Base-by-base conservation (phyloP, 169 alveolate genomes). In the Toxoplasma gondii region DNA sequence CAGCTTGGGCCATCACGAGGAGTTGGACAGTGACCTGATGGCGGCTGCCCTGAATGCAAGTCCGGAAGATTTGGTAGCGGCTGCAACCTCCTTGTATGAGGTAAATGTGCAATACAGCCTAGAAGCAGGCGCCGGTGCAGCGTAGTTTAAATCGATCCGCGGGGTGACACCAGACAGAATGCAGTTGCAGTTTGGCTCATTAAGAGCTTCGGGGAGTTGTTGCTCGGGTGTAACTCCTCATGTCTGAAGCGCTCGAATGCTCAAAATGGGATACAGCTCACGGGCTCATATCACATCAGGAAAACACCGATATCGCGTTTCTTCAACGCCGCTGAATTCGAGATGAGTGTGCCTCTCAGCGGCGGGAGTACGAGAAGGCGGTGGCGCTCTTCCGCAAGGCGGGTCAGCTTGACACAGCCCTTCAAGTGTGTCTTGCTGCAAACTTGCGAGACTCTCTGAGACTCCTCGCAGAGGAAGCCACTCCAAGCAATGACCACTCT, bases 361-460 rank as follows among this genome's bases (percentile, higher is more conserved):
- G 81, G 36, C 43, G 29, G 43, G 81, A 88, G 92, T 38, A 24
- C 58, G 97, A 97, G 58, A 95, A 97, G 94, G 98, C 98, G 2
- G 98, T 97, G 67, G 95, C 96, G 70, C 96, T 98, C 39, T 98
- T 96, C 88, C 95, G 95, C 54, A 95, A 96, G 93, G 98, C 98
- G 27, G 98, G 98, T 54, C 97, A 97, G 88, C 80, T 96, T 7
- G 96, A 97, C 96, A 97, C 96, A 94, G 99, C 98, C 43, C 92
- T 96, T 81, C 92, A 97, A 43, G 58, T 98, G 44, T 95, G 96
- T 86, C 92, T 95, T 54, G 38, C 53, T 22, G 49, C 80, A 0
- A 31, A 82, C 69, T 88, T 91, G 78, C 83, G 81, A 82, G 96
- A 95, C 39, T 78, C 93, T 41, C 78, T 95, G 64, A 41, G 93